These are phyloP conservation scores for Liquidambar formosana DNA, from an alignment of 164 flowering plant genomes.

Conservation along the genomic window DNA sequence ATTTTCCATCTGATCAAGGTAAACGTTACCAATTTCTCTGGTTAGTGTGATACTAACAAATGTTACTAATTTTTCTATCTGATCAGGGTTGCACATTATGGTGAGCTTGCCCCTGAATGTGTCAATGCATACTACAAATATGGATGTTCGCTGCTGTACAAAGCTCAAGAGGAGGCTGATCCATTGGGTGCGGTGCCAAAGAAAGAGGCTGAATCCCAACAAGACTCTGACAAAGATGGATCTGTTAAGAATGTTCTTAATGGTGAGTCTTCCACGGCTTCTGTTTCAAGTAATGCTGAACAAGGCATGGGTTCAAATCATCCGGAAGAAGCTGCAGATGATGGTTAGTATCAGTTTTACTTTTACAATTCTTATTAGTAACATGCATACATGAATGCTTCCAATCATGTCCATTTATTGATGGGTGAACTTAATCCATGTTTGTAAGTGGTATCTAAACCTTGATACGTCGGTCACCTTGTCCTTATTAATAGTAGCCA, in stretches of 20 bases:
- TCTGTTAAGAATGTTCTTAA: constrained; percentile 30
- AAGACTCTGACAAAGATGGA: constrained; percentile 39
- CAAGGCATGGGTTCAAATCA: constrained; percentile 33
- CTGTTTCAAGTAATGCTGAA: constrained; percentile 46
- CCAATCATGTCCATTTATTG: not conserved
- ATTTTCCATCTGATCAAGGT: no score
- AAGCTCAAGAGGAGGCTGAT: constrained; percentile 96
- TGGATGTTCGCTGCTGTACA: constrained; percentile 82
- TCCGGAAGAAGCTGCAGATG: constrained; percentile 35
- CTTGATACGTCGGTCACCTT: no score
- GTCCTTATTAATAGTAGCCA: no score
- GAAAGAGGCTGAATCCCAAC: constrained; percentile 50
- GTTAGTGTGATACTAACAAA: not conserved
- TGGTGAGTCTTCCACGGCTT: constrained; percentile 55
- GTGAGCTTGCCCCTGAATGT: constrained; percentile 91
- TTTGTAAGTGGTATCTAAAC: not conserved
- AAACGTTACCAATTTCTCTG: no score
- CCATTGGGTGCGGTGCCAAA: constrained; percentile 72
- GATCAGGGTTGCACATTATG: constrained; percentile 76
- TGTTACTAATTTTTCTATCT: not conserved
- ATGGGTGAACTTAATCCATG: not conserved
- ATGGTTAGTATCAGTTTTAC: constrained; percentile 40
- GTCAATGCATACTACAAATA: constrained; percentile 68
- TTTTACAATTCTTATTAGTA: not conserved
- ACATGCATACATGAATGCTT: not conserved